Percentiles rank a stretch among this genome's conserved stretches.
Evolutionary conservation across 192 early-diverging fungal species (phyloP).

Genomic region (Spinellus fusiger): DNA sequence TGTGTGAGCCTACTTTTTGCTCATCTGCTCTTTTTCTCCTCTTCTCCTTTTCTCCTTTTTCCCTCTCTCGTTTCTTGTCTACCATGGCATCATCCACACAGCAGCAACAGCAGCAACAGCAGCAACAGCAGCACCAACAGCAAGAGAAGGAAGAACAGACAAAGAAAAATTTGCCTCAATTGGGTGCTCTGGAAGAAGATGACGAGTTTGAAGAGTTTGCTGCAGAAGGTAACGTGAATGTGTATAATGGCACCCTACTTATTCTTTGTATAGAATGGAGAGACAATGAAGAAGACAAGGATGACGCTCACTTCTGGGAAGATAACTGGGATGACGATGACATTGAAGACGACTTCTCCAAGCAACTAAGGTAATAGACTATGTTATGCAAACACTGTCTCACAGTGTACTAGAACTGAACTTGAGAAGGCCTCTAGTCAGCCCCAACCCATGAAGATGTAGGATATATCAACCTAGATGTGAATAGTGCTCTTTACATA

Average conservation of each 20-base stretch:
- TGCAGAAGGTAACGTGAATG: constrained; percentile 57
- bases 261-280: constrained; percentile 63
- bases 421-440: constrained; percentile 5
- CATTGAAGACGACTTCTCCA: constrained; percentile 87
- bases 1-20: too few species aligned
- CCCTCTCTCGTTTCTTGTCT: neutral
- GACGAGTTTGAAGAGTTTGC: constrained; percentile 95
- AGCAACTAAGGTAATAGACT: constrained; percentile 59
- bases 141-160: constrained; percentile 2
- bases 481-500: too few species aligned
- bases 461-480: neutral
- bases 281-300: constrained; percentile 64
- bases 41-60: neutral
- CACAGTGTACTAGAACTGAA: constrained; percentile 1
- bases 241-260: neutral
- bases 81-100: neutral
- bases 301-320: constrained; percentile 72
- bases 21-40: neutral
- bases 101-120: constrained; percentile 3
- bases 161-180: constrained; percentile 38
- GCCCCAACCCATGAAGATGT: constrained; percentile 17
- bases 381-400: neutral
- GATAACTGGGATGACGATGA: constrained; percentile 93
- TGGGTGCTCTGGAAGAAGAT: constrained; percentile 79
- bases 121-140: constrained; percentile 10